Percentiles rank a stretch among this genome's conserved stretches.
phyloP scores from a whole-genome alignment of 2,329 filamentous ascomycete genomes.

The Bipolaris bicolor region DNA sequence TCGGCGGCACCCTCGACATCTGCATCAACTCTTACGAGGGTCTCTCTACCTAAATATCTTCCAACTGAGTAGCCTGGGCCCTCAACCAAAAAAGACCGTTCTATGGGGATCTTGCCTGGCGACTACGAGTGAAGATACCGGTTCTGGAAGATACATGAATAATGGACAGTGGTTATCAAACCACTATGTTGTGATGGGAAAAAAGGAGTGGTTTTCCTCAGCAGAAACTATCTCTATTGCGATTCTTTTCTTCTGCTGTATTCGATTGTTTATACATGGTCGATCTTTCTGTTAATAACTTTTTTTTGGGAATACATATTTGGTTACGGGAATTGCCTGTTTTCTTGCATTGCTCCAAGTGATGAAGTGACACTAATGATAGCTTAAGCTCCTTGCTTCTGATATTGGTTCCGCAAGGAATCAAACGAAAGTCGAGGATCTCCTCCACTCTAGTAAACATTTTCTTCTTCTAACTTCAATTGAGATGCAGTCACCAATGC shows the following conservation, averaged over 20 bases:
- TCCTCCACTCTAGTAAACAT: no score
- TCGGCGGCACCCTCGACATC: neutral
- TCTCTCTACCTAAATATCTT: neutral
- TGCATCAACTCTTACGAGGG: constrained; percentile 1
- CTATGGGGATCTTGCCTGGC: neutral
- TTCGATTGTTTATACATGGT: neutral
- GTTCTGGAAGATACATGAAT: neutral
- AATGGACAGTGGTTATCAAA: neutral
- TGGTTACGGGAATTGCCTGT: neutral
- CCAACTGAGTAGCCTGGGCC: neutral
- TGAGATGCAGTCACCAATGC: no score
- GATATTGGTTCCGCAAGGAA: no score
- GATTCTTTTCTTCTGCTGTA: neutral
- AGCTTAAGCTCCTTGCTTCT: no score
- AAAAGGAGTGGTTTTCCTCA: neutral
- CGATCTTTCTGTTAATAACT: neutral
- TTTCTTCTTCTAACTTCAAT: no score
- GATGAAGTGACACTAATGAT: neutral
- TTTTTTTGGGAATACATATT: neutral
- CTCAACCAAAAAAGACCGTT: neutral
- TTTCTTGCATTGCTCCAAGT: neutral
- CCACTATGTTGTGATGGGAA: no score
- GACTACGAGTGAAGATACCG: neutral
- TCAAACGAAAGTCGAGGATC: no score
- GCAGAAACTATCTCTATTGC: neutral